phyloP scores from a whole-genome alignment of 2,329 filamentous ascomycete species.

The Metarhizium humberi region DNA sequence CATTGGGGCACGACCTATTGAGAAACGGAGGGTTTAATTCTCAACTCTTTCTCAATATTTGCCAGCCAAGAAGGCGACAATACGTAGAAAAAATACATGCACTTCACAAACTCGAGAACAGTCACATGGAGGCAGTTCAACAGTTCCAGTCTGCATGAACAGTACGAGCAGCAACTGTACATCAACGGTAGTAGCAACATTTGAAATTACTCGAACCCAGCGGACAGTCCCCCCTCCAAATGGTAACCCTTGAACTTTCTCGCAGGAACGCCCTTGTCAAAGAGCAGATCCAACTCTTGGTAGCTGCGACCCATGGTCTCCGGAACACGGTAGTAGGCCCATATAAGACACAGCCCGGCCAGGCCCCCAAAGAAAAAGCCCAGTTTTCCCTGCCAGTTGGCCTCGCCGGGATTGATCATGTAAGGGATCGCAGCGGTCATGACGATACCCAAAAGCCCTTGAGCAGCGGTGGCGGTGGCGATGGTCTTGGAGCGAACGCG shows the following conservation, averaged over 20 bases:
- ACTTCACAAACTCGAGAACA: too few species aligned
- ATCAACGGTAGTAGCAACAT: not conserved
- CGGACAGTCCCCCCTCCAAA: conserved; percentile 2
- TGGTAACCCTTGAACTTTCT: conserved; percentile 21
- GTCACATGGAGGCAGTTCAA: too few species aligned
- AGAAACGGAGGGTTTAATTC: too few species aligned
- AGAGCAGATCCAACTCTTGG: conserved; percentile 36
- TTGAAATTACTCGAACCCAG: not conserved
- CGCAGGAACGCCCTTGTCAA: conserved; percentile 15
- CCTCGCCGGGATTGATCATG: conserved; percentile 23
- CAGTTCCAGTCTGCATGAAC: not conserved
- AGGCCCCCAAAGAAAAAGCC: conserved; percentile 29
- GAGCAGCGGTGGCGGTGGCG: conserved; percentile 30
- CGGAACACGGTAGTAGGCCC: conserved; percentile 36
- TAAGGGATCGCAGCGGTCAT: conserved; percentile 40
- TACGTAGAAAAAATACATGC: too few species aligned
- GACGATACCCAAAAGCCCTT: conserved; percentile 30
- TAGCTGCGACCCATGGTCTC: conserved; percentile 41
- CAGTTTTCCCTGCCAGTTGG: conserved; percentile 29
- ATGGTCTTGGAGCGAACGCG: conserved; percentile 32
- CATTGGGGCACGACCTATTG: too few species aligned
- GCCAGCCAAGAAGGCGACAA: too few species aligned
- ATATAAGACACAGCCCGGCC: conserved; percentile 20
- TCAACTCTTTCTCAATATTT: too few species aligned
- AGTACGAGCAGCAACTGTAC: not conserved